These are phyloP conservation scores for Melanogaster broomeanus DNA, from an alignment of 768 basidiomycete genomes.

Conservation along the genomic window DNA sequence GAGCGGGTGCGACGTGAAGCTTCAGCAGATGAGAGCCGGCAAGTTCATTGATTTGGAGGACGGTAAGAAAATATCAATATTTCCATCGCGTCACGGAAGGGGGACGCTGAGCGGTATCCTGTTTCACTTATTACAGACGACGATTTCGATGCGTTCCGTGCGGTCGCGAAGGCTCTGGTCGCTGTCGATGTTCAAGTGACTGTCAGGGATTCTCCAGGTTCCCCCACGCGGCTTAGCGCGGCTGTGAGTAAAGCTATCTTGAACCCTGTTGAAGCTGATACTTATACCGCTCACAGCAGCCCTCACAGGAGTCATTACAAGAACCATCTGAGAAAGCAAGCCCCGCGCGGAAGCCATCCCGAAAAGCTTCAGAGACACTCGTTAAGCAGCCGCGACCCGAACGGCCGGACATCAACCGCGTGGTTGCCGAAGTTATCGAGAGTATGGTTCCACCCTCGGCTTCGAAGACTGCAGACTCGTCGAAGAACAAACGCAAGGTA, in stretches of 20 bases:
- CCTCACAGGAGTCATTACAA: not conserved
- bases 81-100: not conserved
- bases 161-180: conserved; percentile 39
- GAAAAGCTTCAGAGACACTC: not conserved
- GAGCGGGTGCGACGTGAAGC: conserved; percentile 34
- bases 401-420: not conserved
- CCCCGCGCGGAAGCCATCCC: not conserved
- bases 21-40: conserved; percentile 56
- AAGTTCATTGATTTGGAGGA: conserved; percentile 71
- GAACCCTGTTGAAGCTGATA: not conserved
- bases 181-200: conserved; percentile 42
- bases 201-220: conserved; percentile 6
- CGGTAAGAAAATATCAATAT: conserved; percentile 47
- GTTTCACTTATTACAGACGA: conserved; percentile 55
- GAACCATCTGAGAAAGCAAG: not conserved
- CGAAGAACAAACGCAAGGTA: conserved; percentile 30
- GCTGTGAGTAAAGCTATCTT: conserved; percentile 9
- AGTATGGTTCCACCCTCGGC: not conserved
- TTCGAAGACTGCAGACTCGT: not conserved
- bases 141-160: conserved; percentile 74
- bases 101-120: not conserved
- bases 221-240: not conserved
- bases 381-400: not conserved
- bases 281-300: not conserved
- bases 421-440: not conserved